phyloP scores from a whole-genome alignment of 2,329 filamentous ascomycete genomes.

The Niveomyces coronatus region DNA sequence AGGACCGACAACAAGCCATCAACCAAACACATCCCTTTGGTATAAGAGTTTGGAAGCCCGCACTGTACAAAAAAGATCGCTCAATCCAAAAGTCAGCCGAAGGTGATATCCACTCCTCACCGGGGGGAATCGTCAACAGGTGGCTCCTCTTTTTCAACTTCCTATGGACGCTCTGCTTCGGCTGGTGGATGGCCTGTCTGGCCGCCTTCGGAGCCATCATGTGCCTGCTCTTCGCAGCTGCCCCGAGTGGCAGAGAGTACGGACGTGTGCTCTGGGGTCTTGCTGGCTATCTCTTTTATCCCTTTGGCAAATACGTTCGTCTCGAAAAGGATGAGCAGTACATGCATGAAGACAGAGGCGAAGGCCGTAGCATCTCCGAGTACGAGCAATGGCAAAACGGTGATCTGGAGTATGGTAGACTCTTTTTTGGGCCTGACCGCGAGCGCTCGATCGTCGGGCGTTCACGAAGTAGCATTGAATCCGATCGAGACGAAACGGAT shows the following conservation, averaged over 20 bases:
- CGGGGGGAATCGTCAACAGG: constrained; percentile 72
- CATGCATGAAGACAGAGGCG: constrained; percentile 85
- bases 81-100: constrained; percentile 95
- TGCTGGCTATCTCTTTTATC: constrained; percentile 81
- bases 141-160: constrained; percentile 85
- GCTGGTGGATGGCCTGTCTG: constrained; percentile 86
- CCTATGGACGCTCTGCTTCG: constrained; percentile 83
- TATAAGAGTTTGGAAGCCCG: constrained; percentile 98
- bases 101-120: constrained; percentile 91
- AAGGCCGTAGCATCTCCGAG: constrained; percentile 93
- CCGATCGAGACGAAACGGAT: constrained; percentile 72
- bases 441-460: constrained; percentile 75
- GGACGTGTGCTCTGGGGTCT: constrained; percentile 77
- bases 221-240: constrained; percentile 71
- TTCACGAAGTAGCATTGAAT: constrained; percentile 81
- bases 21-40: constrained; percentile 98
- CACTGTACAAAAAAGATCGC: constrained; percentile 92
- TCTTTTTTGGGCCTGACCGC: constrained; percentile 84
- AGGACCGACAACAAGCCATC: constrained; percentile 93
- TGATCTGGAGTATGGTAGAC: constrained; percentile 85
- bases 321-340: constrained; percentile 92
- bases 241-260: constrained; percentile 74
- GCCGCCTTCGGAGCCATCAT: constrained; percentile 63
- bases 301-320: constrained; percentile 92
- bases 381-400: constrained; percentile 99